Base-by-base conservation (phyloP, 75 land plant species). In the Ceratopteris richardii region DNA sequence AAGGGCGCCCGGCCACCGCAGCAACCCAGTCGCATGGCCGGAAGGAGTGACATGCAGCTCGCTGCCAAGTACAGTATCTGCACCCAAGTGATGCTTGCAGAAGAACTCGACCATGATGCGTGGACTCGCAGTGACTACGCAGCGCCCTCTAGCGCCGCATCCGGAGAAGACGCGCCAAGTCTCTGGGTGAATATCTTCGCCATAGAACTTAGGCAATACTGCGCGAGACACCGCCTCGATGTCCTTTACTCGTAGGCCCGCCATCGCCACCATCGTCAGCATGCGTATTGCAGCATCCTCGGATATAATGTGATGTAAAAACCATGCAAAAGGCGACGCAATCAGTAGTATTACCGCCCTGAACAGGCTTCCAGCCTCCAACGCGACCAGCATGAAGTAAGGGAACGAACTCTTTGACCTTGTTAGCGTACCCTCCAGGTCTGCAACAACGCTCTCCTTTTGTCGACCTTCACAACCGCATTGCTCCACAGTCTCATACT, bases 61-160 rank as follows among this genome's bases (percentile, higher is more conserved):
- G 0, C 96, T 86, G 31, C 96, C 98, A 1, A 89, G 61, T 4
- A 80, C 43, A n/a, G n/a, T n/a, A 31, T 93, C 96, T 0, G 61
- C 96, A 0, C 96, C 98, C 30, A 93, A 48, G 54, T 65, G 91
- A 5, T 33, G 56, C 73, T 69, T 89, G 6, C 57, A 85, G 58
- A 93, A 93, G 7, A 73, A 87, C 66, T 93, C 98, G 59, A 86
- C 96, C 96, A 93, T 83, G 26, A 93, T 56, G 5, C 96, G 71
- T 0, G 98, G 98, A 56, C 57, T 83, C 0, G 96, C 87, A 0
- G 98, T 93, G 26, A 93, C 63, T 0, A 93, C 55, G n/a, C n/a
- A n/a, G n/a, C n/a, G n/a, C n/a, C n/a, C n/a, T n/a, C n/a, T n/a
- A 42, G 58, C 71, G 53, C 70, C 82, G 7, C 73, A 64, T 64